Percentiles rank a stretch among this genome's conserved stretches.
Evolutionary conservation across 768 basidiomycete genomes (phyloP).

Genomic region (Xerocomus potaroensis): DNA sequence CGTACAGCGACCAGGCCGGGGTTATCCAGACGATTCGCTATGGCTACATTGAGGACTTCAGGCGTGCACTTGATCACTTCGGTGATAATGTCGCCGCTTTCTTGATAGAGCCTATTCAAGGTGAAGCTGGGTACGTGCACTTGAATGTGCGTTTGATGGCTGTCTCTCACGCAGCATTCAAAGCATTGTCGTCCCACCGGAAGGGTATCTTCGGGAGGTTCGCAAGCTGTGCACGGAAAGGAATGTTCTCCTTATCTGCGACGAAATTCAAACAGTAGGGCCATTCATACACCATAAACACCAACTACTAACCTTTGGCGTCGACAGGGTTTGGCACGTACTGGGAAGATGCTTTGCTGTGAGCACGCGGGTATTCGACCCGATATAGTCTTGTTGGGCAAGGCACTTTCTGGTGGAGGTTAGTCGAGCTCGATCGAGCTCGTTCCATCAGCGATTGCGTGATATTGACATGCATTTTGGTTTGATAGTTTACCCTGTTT

Average conservation of each 20-base stretch:
- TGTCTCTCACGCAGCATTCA: neutral
- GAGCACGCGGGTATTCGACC: conserved; percentile 87
- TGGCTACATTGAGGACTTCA: conserved; percentile 79
- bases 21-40: conserved; percentile 64
- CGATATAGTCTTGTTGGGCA: conserved; percentile 90
- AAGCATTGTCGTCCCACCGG: conserved; percentile 89
- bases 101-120: conserved; percentile 96
- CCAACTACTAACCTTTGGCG: neutral
- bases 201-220: conserved; percentile 77
- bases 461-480: conserved; percentile 7
- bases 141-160: neutral
- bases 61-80: conserved; percentile 71
- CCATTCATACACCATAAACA: neutral
- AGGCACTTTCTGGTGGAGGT: conserved; percentile 96
- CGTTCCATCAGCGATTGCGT: conserved; percentile 1
- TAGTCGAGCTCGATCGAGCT: conserved; percentile 32
- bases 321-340: conserved; percentile 77
- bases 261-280: conserved; percentile 93
- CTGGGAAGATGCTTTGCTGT: conserved; percentile 89
- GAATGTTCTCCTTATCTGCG: conserved; percentile 94
- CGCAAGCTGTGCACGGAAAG: conserved; percentile 86
- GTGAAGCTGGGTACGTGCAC: conserved; percentile 85
- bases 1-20: conserved; percentile 52
- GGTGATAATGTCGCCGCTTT: conserved; percentile 88
- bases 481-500: conserved; percentile 84